These are phyloP conservation scores for Lyophyllum atratum DNA, from an alignment of 768 basidiomycete species.

Conservation along the genomic window DNA sequence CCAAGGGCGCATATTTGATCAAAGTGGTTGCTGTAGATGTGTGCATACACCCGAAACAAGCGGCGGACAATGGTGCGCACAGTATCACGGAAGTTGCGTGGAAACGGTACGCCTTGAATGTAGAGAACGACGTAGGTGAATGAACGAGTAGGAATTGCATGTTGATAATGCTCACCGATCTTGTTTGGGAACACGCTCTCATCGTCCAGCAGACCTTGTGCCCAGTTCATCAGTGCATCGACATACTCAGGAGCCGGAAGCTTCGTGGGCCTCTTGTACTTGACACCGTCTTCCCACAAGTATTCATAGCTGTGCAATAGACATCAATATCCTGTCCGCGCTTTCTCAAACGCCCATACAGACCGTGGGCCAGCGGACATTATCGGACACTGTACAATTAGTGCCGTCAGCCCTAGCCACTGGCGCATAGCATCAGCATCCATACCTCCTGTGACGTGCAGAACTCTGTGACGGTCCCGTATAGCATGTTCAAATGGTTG, in stretches of 20 bases:
- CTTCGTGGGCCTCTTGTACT: constrained; percentile 89
- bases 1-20: constrained; percentile 98
- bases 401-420: not conserved
- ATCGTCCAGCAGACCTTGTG: constrained; percentile 90
- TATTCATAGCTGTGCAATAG: constrained; percentile 75
- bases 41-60: constrained; percentile 95
- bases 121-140: not conserved
- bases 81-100: constrained; percentile 85
- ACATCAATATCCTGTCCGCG: not conserved
- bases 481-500: constrained; percentile 99
- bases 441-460: constrained; percentile 90
- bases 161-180: constrained; percentile 61
- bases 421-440: not conserved
- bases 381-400: constrained; percentile 72
- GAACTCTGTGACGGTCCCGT: constrained; percentile 97
- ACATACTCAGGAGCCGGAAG: constrained; percentile 96
- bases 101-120: constrained; percentile 80
- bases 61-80: constrained; percentile 91
- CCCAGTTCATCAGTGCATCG: constrained; percentile 99
- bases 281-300: constrained; percentile 90
- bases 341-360: constrained; percentile 18
- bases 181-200: constrained; percentile 91
- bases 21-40: constrained; percentile 99
- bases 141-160: not conserved
- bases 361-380: constrained; percentile 96